Evolutionary conservation across 139 green algal genomes (phyloP).

Genomic region (Coccomyxa sp.): DNA sequence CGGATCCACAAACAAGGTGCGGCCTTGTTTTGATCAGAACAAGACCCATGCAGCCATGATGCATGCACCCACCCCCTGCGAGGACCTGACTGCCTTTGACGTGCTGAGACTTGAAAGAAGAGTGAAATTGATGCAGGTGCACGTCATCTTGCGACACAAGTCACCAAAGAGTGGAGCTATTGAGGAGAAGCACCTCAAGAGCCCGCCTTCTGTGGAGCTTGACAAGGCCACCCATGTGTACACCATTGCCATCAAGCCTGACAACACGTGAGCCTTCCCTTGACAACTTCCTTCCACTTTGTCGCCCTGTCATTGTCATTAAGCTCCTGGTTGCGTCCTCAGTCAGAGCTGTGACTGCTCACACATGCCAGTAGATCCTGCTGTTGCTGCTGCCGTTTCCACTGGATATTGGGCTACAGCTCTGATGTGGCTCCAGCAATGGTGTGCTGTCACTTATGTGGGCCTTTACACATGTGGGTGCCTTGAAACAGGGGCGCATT

Average conservation of each 20-base stretch:
- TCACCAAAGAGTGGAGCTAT: conserved; percentile 73
- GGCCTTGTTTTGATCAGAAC: not conserved
- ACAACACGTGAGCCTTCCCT: conserved; percentile 46
- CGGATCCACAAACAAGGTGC: conserved; percentile 69
- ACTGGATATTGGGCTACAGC: too few relatives aligned
- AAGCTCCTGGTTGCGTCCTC: not conserved
- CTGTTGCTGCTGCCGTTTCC: too few relatives aligned
- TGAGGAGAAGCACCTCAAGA: conserved; percentile 87
- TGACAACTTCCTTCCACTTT: not conserved
- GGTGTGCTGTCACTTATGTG: too few relatives aligned
- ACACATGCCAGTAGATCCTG: too few relatives aligned
- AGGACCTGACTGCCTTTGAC: too few relatives aligned
- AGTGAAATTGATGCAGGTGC: conserved; percentile 49
- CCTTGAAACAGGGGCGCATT: too few relatives aligned
- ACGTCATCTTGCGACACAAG: conserved; percentile 88
- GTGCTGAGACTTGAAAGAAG: too few relatives aligned
- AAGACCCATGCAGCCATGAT: too few relatives aligned
- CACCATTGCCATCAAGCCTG: conserved; percentile 68
- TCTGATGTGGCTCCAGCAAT: too few relatives aligned
- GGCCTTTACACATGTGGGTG: too few relatives aligned
- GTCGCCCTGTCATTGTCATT: not conserved
- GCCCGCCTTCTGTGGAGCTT: conserved; percentile 53
- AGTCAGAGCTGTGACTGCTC: too few relatives aligned
- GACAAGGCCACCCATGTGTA: conserved; percentile 71
- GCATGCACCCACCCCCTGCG: too few relatives aligned